Conservation (phyloP, 2,329 filamentous ascomycete genomes). For the Biscogniauxia sp. region DNA sequence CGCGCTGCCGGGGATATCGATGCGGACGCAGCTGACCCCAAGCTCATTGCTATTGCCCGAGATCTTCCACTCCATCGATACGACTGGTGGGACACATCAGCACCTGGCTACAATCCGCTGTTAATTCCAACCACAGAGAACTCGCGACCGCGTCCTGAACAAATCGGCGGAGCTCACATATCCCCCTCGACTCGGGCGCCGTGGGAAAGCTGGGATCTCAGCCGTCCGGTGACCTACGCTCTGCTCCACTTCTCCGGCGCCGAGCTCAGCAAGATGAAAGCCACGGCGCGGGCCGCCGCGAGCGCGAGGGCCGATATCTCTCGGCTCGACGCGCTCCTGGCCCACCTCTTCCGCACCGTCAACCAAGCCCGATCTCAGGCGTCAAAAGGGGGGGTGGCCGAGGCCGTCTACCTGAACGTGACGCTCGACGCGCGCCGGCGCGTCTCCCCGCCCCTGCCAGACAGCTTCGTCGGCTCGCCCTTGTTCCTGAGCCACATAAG, state of each 20-base stretch:
- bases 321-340: constrained; percentile 44
- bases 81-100: constrained; percentile 43
- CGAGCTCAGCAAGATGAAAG: constrained; percentile 36
- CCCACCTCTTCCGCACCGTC: constrained; percentile 45
- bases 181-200: constrained; percentile 35
- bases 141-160: constrained; percentile 25
- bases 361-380: constrained; percentile 36
- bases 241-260: constrained; percentile 38
- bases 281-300: constrained; percentile 11
- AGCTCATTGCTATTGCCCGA: constrained; percentile 30
- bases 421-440: constrained; percentile 40
- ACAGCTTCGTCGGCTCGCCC: constrained; percentile 44
- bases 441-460: constrained; percentile 38
- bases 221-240: constrained; percentile 30
- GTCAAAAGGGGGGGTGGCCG: background rate
- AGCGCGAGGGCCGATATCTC: constrained; percentile 29
- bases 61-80: constrained; percentile 44
- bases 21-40: constrained; percentile 21
- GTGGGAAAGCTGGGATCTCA: constrained; percentile 43
- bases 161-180: constrained; percentile 15
- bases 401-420: constrained; percentile 39
- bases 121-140: constrained; percentile 24
- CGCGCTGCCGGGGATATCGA: constrained; percentile 26
- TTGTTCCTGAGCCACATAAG: constrained; percentile 38
- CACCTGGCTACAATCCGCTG: constrained; percentile 30